These are phyloP conservation scores for Salix caprea DNA, from an alignment of 345 rosid species.

Conservation along the genomic window DNA sequence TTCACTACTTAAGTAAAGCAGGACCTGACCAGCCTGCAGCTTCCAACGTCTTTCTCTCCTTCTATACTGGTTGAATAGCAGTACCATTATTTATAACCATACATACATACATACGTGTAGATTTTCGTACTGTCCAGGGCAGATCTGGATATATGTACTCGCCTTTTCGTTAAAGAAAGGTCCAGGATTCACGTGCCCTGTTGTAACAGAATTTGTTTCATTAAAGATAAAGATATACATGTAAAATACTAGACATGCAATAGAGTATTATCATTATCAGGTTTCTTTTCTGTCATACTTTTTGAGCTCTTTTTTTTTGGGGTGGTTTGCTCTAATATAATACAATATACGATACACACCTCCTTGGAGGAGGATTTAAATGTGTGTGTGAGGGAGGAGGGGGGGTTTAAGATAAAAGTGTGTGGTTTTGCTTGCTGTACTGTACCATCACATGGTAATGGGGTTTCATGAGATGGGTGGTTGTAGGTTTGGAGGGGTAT, in stretches of 20 bases:
- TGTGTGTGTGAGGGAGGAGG: background rate
- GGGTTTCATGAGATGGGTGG: conserved; percentile 30
- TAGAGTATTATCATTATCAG: conserved; percentile 17
- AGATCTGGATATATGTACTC: background rate
- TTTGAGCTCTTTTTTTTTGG: background rate
- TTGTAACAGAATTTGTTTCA: conserved; percentile 31
- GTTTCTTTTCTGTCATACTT: background rate
- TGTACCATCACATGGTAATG: background rate
- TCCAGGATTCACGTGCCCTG: conserved; percentile 42
- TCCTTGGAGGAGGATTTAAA: background rate
- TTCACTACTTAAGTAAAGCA: background rate
- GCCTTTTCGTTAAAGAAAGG: conserved; percentile 24
- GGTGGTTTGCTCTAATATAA: background rate
- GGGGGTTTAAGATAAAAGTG: conserved; percentile 1
- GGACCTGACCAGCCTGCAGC: background rate
- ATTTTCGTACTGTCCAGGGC: background rate
- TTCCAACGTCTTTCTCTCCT: background rate
- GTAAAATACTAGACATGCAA: background rate
- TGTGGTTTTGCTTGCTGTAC: background rate
- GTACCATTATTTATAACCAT: background rate
- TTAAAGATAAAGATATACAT: background rate
- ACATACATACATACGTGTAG: background rate
- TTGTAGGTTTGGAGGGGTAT: conserved; percentile 19
- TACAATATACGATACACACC: background rate
- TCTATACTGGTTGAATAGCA: background rate